Evolutionary conservation across 768 basidiomycete species (phyloP).

Genomic region (Kwoniella mangroviensis): DNA sequence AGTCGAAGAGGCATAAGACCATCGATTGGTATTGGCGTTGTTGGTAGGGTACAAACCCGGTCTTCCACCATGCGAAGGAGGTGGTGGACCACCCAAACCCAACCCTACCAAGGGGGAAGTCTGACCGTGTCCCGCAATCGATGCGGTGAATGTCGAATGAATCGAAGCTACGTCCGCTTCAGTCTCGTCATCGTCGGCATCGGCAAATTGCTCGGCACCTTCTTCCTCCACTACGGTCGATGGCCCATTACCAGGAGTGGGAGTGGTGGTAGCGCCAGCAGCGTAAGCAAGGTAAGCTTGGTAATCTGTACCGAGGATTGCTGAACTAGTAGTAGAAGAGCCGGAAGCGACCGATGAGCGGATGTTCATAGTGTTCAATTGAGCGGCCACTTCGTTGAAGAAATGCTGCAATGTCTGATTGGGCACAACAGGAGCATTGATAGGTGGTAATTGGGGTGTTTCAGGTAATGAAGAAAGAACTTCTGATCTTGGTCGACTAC

Average conservation of each 20-base stretch:
- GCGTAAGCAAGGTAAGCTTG: conserved; percentile 46
- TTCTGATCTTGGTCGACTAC: conserved; percentile 35
- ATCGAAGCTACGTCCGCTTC: conserved; percentile 51
- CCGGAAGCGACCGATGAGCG: conserved; percentile 60
- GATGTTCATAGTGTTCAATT: conserved; percentile 74
- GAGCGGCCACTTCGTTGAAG: conserved; percentile 81
- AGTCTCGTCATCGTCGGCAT: conserved; percentile 59
- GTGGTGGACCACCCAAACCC: conserved; percentile 50
- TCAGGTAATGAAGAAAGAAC: conserved; percentile 23
- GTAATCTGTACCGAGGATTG: conserved; percentile 43
- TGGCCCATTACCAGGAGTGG: conserved; percentile 20
- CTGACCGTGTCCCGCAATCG: conserved; percentile 13
- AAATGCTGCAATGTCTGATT: conserved; percentile 80
- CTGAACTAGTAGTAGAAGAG: conserved; percentile 44
- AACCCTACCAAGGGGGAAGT: conserved; percentile 45
- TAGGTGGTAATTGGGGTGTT: conserved; percentile 54
- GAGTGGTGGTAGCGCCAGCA: conserved; percentile 30
- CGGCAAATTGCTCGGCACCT: conserved; percentile 57
- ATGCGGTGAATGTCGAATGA: conserved; percentile 39
- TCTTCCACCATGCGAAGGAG: conserved; percentile 40
- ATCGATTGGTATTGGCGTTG: conserved; percentile 36
- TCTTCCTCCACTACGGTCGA: conserved; percentile 28
- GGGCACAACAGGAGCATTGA: conserved; percentile 72
- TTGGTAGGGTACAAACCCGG: conserved; percentile 44
- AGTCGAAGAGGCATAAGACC: conserved; percentile 53